These are phyloP conservation scores for Physaria fendleri DNA, from an alignment of 345 rosid species.

Conservation along the genomic window DNA sequence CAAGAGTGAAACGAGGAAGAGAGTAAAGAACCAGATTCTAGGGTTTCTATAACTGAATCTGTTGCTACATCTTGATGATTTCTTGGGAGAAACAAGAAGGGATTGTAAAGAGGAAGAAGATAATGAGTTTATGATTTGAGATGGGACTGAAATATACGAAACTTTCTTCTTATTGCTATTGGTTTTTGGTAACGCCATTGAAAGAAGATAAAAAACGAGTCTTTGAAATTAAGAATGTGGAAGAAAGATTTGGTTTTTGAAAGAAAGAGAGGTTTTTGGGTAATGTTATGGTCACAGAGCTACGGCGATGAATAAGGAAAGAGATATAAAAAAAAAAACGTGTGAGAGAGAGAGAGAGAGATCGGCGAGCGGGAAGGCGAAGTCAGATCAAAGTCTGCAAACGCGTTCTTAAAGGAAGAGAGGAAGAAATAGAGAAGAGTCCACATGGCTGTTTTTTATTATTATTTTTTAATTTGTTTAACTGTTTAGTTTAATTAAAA, in stretches of 20 bases:
- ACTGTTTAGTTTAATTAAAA: background rate
- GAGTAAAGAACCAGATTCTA: conserved; percentile 50
- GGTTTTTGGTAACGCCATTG: conserved; percentile 45
- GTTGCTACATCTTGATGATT: conserved; percentile 30
- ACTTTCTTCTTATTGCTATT: conserved; percentile 41
- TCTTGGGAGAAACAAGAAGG: conserved; percentile 67
- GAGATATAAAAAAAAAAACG: conserved; percentile 19
- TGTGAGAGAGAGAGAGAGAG: conserved; percentile 32
- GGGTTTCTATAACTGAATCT: conserved; percentile 43
- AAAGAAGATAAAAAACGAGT: background rate
- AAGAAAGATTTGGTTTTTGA: background rate
- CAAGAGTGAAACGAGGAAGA: conserved; percentile 56
- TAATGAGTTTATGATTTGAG: conserved; percentile 59
- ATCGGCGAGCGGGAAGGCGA: conserved; percentile 40
- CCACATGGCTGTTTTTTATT: conserved; percentile 26
- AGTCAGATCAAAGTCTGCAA: conserved; percentile 34
- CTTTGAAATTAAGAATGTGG: background rate
- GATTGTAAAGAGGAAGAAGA: conserved; percentile 72
- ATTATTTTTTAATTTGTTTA: conserved; percentile 15
- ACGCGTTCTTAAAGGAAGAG: conserved; percentile 34
- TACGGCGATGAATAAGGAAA: conserved; percentile 12
- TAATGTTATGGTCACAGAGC: background rate
- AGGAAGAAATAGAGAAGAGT: conserved; percentile 2
- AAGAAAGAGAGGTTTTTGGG: background rate
- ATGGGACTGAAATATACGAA: conserved; percentile 64